Conservation (phyloP, 208 protist genomes). For the Strigomonas culicis region DNA sequence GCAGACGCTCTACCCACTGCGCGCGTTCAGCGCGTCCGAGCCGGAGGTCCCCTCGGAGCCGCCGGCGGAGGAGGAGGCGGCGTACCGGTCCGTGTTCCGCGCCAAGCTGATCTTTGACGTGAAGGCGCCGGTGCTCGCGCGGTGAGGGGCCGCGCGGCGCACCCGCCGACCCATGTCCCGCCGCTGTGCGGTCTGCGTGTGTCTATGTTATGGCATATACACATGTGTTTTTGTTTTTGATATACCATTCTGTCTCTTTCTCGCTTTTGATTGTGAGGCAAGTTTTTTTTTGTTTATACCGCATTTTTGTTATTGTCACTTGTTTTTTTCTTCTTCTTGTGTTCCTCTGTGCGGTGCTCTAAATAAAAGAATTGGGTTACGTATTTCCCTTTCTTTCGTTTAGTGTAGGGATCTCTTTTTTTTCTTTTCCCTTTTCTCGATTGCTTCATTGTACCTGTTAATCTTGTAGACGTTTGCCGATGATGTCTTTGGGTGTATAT, state of each 20-base stretch:
- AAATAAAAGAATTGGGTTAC: not conserved
- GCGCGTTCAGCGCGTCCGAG: not conserved
- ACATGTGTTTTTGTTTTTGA: not conserved
- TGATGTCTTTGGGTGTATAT: not conserved
- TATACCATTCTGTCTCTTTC: not conserved
- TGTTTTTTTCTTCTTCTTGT: not conserved
- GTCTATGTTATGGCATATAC: not conserved
- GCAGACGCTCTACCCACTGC: not conserved
- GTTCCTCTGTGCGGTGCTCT: not conserved
- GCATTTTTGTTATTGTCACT: not conserved
- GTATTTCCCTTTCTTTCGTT: not conserved
- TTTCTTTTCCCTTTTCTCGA: not conserved
- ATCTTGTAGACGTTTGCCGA: not conserved
- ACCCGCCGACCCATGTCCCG: not conserved
- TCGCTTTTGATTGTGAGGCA: not conserved
- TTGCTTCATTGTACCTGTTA: not conserved
- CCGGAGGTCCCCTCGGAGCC: conserved; percentile 6
- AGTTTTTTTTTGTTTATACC: not conserved
- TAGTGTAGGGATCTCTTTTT: not conserved
- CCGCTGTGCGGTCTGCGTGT: not conserved
- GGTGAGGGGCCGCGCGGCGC: too few species aligned
- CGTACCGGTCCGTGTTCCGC: conserved; percentile 27
- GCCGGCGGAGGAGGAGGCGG: not conserved
- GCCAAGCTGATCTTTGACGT: conserved; percentile 33
- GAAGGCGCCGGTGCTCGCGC: conserved; percentile 16